A percentile compares a stretch with the other conserved stretches of the same genome.
phyloP scores from a whole-genome alignment of 768 basidiomycete genomes.

The Leccinum disarticulatum region DNA sequence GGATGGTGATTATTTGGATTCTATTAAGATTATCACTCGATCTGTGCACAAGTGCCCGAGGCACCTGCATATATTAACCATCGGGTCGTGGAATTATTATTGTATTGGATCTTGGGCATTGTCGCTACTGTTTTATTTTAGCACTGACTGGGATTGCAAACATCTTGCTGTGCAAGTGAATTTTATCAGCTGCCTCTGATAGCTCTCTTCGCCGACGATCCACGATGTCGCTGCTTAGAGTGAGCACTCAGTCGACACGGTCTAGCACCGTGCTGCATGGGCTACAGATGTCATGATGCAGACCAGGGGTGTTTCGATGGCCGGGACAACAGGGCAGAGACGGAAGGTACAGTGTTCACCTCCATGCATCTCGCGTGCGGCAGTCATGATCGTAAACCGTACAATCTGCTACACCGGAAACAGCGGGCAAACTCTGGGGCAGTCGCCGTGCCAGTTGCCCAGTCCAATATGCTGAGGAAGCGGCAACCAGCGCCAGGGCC shows the following conservation, averaged over 20 bases:
- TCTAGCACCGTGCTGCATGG: neutral
- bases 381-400: too few species aligned
- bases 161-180: neutral
- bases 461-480: neutral
- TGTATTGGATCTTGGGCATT: neutral
- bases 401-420: too few species aligned
- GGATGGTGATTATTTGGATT: slow-evolving; percentile 25
- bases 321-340: neutral
- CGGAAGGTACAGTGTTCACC: neutral
- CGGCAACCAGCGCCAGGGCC: neutral
- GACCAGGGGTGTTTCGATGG: neutral
- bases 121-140: neutral
- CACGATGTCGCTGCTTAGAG: neutral
- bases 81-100: neutral
- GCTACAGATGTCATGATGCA: too few species aligned
- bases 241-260: neutral
- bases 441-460: too few species aligned
- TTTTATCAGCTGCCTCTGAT: neutral
- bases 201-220: neutral
- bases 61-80: neutral
- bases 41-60: neutral
- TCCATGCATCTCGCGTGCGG: neutral
- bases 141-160: neutral
- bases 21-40: neutral
- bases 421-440: too few species aligned